These are phyloP conservation scores for Mortierella sp. DNA, from an alignment of 371 early-diverging fungal species.

Conservation along the genomic window DNA sequence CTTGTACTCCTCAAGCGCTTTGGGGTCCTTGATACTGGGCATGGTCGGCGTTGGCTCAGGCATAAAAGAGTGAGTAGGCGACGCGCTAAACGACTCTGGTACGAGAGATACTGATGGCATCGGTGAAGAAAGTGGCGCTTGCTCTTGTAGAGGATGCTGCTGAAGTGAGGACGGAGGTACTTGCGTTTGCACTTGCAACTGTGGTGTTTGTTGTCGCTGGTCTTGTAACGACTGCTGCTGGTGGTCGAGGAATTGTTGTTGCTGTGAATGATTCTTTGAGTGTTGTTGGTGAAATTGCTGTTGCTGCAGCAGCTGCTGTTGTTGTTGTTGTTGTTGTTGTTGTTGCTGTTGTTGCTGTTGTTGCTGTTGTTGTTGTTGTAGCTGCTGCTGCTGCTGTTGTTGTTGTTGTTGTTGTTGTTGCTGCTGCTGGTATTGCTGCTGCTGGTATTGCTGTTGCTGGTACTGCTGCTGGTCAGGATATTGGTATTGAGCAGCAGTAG, in stretches of 20 bases:
- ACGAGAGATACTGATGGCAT: neutral
- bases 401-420: slow-evolving; percentile 9
- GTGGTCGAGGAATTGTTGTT: neutral
- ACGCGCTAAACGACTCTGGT: neutral
- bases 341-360: slow-evolving; percentile 15
- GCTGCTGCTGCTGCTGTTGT: slow-evolving; percentile 16
- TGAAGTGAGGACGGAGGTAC: neutral
- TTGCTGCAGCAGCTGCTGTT: slow-evolving; percentile 3
- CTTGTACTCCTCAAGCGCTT: slow-evolving; percentile 33
- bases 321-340: slow-evolving; percentile 8
- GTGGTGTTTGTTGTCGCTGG: neutral
- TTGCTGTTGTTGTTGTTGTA: neutral
- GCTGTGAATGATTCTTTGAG: neutral
- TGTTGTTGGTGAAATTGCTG: slow-evolving; percentile 14
- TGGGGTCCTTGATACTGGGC: slow-evolving; percentile 9
- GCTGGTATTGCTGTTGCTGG: neutral
- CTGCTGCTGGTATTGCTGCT: neutral
- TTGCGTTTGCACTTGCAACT: neutral
- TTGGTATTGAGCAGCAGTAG: too few relatives aligned
- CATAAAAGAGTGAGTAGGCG: neutral
- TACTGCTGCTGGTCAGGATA: neutral
- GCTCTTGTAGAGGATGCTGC: neutral
- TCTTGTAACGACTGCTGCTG: neutral
- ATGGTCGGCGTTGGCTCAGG: neutral
- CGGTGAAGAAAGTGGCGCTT: too few relatives aligned